phyloP scores from a whole-genome alignment of 768 basidiomycete species.

The Boletus speciosus region DNA sequence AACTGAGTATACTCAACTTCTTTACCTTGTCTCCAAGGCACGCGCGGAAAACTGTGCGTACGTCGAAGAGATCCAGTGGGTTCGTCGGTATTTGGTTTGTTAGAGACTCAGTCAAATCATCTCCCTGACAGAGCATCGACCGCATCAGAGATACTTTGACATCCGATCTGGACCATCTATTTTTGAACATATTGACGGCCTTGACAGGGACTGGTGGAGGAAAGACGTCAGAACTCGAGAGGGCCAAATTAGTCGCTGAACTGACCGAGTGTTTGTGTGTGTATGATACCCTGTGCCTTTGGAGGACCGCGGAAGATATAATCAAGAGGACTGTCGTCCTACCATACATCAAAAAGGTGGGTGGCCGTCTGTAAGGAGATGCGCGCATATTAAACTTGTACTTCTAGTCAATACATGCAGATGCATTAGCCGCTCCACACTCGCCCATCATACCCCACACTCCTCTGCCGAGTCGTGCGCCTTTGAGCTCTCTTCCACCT shows the following conservation, averaged over 20 bases:
- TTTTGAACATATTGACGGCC: conserved; percentile 55
- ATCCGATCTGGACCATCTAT: conserved; percentile 81
- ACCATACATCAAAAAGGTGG: conserved; percentile 73
- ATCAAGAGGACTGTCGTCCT: conserved; percentile 68
- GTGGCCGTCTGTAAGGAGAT: conserved; percentile 6
- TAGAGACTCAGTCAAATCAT: conserved; percentile 6
- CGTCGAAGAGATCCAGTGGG: conserved; percentile 83
- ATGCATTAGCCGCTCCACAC: conserved; percentile 62
- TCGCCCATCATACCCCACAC: conserved; percentile 79
- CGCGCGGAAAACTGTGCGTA: conserved; percentile 72
- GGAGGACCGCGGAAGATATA: conserved; percentile 88
- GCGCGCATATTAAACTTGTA: background rate
- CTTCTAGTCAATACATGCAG: conserved; percentile 67
- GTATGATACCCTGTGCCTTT: conserved; percentile 76
- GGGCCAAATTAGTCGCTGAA: conserved; percentile 58
- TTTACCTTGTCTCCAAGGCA: conserved; percentile 87
- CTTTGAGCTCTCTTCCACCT: conserved; percentile 39
- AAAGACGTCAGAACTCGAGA: conserved; percentile 60
- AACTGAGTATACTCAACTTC: conserved; percentile 85
- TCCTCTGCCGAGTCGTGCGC: conserved; percentile 42
- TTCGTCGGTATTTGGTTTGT: conserved; percentile 38
- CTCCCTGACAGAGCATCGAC: conserved; percentile 64
- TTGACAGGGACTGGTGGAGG: conserved; percentile 48
- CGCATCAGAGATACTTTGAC: conserved; percentile 81
- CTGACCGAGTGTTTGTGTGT: conserved; percentile 75